Conservation (phyloP, 768 basidiomycete species). For the Tylopilus felleus region DNA sequence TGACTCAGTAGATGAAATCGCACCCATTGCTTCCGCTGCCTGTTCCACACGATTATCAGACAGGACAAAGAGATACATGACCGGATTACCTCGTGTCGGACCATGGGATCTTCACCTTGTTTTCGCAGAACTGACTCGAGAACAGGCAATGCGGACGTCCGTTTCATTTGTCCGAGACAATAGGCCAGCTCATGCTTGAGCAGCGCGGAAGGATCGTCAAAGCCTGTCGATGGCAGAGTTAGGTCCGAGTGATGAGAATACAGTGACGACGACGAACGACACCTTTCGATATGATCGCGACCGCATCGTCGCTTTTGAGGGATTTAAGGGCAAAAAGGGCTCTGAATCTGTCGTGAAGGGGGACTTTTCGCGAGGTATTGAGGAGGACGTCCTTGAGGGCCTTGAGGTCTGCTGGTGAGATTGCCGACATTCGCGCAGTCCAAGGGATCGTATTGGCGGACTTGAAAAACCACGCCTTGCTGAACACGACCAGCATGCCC, state of each 20-base stretch:
- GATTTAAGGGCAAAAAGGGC: constrained; percentile 92
- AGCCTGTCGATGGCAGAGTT: constrained; percentile 47
- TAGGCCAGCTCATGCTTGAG: constrained; percentile 98
- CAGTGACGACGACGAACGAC: constrained; percentile 7
- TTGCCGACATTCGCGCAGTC: constrained; percentile 28
- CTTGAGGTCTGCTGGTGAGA: constrained; percentile 53
- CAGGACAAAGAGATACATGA: neutral
- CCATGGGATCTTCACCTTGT: constrained; percentile 84
- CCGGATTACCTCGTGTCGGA: constrained; percentile 80
- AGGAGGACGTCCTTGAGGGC: constrained; percentile 74
- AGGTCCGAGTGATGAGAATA: neutral
- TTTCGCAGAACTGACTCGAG: constrained; percentile 76
- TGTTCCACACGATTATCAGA: constrained; percentile 32
- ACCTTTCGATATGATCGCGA: constrained; percentile 86
- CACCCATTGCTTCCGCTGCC: constrained; percentile 99
- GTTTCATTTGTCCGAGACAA: constrained; percentile 90
- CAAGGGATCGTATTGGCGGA: constrained; percentile 39
- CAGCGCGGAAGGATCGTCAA: constrained; percentile 81
- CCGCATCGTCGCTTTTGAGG: constrained; percentile 72
- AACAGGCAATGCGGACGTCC: constrained; percentile 65
- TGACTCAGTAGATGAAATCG: constrained; percentile 70
- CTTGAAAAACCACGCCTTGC: constrained; percentile 38
- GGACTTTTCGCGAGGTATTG: constrained; percentile 66
- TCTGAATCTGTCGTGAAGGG: constrained; percentile 84
- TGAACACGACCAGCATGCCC: constrained; percentile 55